Evolutionary conservation across 73 alveolate species (phyloP).

Genomic region (Paraurostyla sp.): DNA sequence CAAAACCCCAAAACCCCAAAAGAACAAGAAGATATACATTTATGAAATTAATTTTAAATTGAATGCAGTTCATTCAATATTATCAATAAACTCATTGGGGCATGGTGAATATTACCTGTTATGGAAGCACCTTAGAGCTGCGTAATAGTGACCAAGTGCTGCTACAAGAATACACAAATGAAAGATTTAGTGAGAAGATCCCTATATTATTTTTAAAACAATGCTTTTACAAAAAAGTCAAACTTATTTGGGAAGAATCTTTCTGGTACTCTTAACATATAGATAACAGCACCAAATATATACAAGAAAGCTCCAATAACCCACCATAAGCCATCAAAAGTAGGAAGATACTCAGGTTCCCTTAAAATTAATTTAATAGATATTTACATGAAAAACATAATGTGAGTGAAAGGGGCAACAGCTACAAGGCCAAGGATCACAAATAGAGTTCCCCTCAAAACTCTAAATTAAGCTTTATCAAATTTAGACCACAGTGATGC

Average conservation of each 20-base stretch:
- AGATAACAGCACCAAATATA: constrained; percentile 77
- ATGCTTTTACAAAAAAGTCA: constrained; percentile 83
- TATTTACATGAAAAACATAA: constrained; percentile 4
- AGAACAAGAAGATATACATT: no score
- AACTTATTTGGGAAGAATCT: constrained; percentile 88
- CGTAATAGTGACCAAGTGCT: constrained; percentile 61
- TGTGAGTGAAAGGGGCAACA: constrained; percentile 56
- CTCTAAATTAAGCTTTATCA: constrained; percentile 64
- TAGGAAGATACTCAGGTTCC: constrained; percentile 52
- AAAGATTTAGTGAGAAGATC: constrained; percentile 58
- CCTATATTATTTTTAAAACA: neutral
- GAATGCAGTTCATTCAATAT: neutral
- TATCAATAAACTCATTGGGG: constrained; percentile 49
- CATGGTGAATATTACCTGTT: constrained; percentile 59
- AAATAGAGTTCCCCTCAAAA: constrained; percentile 39
- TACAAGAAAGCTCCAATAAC: constrained; percentile 74
- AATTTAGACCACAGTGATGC: constrained; percentile 47
- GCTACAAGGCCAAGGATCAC: constrained; percentile 46
- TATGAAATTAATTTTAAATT: neutral
- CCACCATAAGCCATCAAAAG: constrained; percentile 39
- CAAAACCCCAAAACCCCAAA: no score
- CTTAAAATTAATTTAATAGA: neutral
- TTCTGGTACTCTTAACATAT: constrained; percentile 92
- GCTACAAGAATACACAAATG: constrained; percentile 51
- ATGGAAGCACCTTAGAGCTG: constrained; percentile 43